Conservation (phyloP, 306 rosid species). For the Rosa lucieae region DNA sequence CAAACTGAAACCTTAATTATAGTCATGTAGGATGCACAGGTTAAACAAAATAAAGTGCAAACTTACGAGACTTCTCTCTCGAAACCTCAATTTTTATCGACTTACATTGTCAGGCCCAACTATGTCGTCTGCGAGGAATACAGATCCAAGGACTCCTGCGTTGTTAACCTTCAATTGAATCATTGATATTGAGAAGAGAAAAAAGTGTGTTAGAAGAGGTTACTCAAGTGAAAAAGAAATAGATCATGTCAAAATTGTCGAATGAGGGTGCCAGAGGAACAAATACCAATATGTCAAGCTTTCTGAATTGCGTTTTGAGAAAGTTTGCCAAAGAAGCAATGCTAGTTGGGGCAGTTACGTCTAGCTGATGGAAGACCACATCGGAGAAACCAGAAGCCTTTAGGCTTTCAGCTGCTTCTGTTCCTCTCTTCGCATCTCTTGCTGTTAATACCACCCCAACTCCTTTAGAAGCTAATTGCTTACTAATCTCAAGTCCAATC, state of each 20-base stretch:
- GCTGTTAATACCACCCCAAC: constrained; percentile 17
- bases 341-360: constrained; percentile 5
- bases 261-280: no score
- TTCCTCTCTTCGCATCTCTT: constrained; percentile 14
- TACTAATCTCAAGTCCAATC: constrained; percentile 19
- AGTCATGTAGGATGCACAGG: no score
- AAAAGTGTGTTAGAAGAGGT: no score
- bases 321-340: constrained; percentile 10
- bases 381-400: constrained; percentile 2
- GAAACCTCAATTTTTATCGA: background rate
- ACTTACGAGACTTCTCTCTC: no score
- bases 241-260: no score
- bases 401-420: constrained; percentile 19
- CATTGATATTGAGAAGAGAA: no score
- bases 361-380: constrained; percentile 22
- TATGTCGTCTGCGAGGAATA: background rate
- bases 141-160: background rate
- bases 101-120: constrained; percentile 4
- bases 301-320: constrained; percentile 1
- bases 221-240: no score
- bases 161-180: background rate
- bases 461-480: constrained; percentile 18
- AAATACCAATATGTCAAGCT: constrained; percentile 17
- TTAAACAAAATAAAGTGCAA: no score
- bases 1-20: no score